Base-by-base conservation (phyloP, 306 rosid genomes). In the Lithocarpus polystachyus region DNA sequence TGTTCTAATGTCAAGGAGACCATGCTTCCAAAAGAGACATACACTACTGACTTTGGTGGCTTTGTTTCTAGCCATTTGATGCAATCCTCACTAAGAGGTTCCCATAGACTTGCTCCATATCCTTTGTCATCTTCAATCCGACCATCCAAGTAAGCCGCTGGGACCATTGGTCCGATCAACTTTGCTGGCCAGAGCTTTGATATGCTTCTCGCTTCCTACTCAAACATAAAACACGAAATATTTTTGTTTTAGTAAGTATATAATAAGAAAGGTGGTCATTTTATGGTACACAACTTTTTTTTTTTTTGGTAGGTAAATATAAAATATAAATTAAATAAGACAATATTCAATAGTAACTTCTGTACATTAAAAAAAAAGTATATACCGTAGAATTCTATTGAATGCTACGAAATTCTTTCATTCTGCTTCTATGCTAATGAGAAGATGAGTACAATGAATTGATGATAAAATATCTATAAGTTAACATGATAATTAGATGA, bases 1-100 rank as follows among this genome's bases (percentile, higher is more conserved):
- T 84, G 79, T 22, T 87, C 77, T 51, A 23, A 22, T 26, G 86
- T 82, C 56, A 87, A 45, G 28, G 90, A 82, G 2, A 84, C 90
- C 90, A 87, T 87, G 73, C 90, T 87, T 82, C 90, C 90, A 57
- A 84, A 87, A 6, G 90, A 87, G 14, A 87, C 55, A 72, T 87
- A 87, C 1, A 74, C 83, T 3, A 87, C 90, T 3, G 90, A 82
- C 18, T 75, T n/a, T 2, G 75, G 70, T 20, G 75, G n/a, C 79
- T 87, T 87, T 52, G 81, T 4, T 80, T 87, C 79, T 12, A 87
- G 79, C 90, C 90, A 87, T 22, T 80, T 45, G 5, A 29, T 65
- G 77, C 88, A 84, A 15, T 84, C 82, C 52, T 87, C 87, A 48
- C 83, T 29, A 17, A 84, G 60, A 13, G 88, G 83, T 80, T 80